These are phyloP conservation scores for Ehretia macrophylla DNA, from an alignment of 257 asterid species.

Conservation along the genomic window DNA sequence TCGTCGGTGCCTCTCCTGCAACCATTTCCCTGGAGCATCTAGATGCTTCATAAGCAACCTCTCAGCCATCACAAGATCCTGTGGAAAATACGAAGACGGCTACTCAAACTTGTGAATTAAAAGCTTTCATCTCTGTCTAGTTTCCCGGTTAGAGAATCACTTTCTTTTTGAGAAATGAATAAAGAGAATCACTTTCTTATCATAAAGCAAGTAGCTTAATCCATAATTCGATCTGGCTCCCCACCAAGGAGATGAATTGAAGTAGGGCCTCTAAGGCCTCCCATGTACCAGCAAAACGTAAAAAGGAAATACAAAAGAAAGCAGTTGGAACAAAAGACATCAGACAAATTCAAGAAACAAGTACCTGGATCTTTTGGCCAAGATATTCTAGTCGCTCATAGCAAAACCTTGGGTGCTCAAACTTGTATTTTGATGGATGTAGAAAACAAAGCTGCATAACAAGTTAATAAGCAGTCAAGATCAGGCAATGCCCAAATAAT, in stretches of 20 bases:
- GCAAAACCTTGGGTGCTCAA: conserved; percentile 95
- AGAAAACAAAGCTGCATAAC: conserved; percentile 70
- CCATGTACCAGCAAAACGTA: too few relatives aligned
- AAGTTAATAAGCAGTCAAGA: conserved; percentile 9
- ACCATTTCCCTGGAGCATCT: conserved; percentile 96
- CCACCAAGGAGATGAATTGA: too few relatives aligned
- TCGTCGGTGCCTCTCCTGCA: conserved; percentile 76
- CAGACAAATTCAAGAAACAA: conserved; percentile 3
- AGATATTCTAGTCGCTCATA: conserved; percentile 89
- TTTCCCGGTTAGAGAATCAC: background rate
- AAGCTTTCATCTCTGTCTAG: background rate
- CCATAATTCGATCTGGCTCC: too few relatives aligned
- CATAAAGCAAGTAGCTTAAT: background rate
- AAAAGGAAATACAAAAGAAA: too few relatives aligned
- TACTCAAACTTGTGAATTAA: background rate
- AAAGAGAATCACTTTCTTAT: too few relatives aligned
- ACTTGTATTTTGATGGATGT: conserved; percentile 83
- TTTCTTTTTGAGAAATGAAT: background rate
- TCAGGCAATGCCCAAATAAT: background rate
- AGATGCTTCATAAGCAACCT: conserved; percentile 93
- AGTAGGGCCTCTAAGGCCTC: too few relatives aligned
- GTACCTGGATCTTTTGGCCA: conserved; percentile 95
- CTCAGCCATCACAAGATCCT: conserved; percentile 98
- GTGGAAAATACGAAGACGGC: conserved; percentile 9
- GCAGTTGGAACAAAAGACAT: too few relatives aligned